These are phyloP conservation scores for Craterostigma plantagineum DNA, from an alignment of 257 asterid genomes.

Conservation along the genomic window DNA sequence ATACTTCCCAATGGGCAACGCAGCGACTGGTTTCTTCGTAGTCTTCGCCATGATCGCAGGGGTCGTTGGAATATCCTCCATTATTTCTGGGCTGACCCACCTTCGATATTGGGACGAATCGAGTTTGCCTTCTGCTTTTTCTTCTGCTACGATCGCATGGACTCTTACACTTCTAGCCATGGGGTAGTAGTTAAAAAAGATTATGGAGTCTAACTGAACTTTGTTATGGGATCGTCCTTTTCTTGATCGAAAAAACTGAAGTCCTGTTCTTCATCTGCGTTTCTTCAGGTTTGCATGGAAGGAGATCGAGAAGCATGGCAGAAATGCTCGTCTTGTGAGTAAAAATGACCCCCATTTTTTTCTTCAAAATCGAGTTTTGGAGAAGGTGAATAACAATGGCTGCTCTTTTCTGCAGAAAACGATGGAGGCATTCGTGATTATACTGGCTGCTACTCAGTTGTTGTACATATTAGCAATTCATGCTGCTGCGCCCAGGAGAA, in stretches of 20 bases:
- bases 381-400: no score
- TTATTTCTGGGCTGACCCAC: constrained; percentile 48
- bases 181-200: constrained; percentile 33
- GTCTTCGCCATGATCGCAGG: constrained; percentile 58
- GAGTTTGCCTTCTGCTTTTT: constrained; percentile 46
- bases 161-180: constrained; percentile 73
- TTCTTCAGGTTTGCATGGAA: constrained; percentile 58
- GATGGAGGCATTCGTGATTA: constrained; percentile 84
- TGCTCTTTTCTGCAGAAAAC: constrained; percentile 41
- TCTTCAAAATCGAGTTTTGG: no score
- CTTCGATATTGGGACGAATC: constrained; percentile 38
- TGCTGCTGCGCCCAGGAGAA: constrained; percentile 40
- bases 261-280: neutral
- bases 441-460: constrained; percentile 60
- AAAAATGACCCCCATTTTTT: neutral
- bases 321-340: constrained; percentile 71
- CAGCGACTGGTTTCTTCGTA: constrained; percentile 88
- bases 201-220: no score
- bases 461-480: constrained; percentile 55
- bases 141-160: constrained; percentile 76
- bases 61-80: constrained; percentile 62
- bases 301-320: constrained; percentile 38
- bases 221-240: no score
- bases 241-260: neutral
- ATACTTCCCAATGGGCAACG: constrained; percentile 78